Evolutionary conservation across 129 eudicot species (phyloP), one percentile per base, ranked within the genome.

Genomic region (Heracleum sosnowskyi): DNA sequence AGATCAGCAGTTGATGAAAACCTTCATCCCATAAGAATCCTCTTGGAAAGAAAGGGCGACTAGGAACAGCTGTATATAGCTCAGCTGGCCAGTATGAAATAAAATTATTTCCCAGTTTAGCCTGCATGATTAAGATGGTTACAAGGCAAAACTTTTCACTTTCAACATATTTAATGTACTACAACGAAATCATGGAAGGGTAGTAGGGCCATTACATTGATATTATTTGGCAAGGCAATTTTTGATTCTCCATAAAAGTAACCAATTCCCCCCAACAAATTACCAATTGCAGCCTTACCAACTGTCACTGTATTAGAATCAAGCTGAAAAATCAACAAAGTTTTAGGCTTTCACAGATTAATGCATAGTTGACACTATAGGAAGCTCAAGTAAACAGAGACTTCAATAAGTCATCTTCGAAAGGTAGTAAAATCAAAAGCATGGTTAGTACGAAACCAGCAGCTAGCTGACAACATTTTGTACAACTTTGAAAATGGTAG

Each of bases 21-120:
- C 99, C 99, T 87, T 96, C 99, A 79, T 96, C 99, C 99, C 99
- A 96, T 75, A 96, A 79, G 72, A 96, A 96, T 75, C 99, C 99
- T 82, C 99, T 83, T 5, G 99, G 99, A 80, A 96, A 96, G 84
- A 91, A 89, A 37, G 99, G 92, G 49, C 99, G 99, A 80, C 99
- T 90, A 76, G 99, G 99, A 84, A 96, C 97, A 64, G 99, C 99
- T 80, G 99, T 88, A 84, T 92, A 92, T 77, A 96, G 87, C 84
- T 92, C 99, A 77, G 99, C 97, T 42, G 99, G 96, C 97, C 97
- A 96, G 82, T 96, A 96, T 76, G 85, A 85, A 71, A 90, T 53
- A 80, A 82, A 89, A 76, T 87, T 85, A 74, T 88, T 87, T 63
- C 85, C 92, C 82, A 79, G 69, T 70, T 70, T 75, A 73, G 51